phyloP scores from a whole-genome alignment of 495 filamentous ascomycete species.

The Cercophora sp. region DNA sequence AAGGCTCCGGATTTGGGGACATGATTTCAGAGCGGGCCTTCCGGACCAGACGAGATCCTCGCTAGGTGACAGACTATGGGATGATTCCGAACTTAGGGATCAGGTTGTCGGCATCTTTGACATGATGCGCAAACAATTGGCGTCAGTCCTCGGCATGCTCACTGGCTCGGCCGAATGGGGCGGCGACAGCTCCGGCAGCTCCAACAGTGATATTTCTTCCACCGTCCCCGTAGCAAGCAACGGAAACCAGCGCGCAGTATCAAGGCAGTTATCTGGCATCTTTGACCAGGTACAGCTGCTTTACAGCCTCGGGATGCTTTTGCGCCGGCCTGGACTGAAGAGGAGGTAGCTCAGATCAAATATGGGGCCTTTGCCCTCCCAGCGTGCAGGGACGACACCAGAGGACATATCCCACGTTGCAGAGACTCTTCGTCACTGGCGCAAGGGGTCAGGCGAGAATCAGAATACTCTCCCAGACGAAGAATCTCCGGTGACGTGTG shows the following conservation, averaged over 20 bases:
- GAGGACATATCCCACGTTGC: neutral
- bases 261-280: neutral
- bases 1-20: conserved; percentile 1
- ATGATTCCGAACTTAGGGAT: neutral
- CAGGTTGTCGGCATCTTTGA: neutral
- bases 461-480: neutral
- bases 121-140: neutral
- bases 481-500: neutral
- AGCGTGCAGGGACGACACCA: neutral
- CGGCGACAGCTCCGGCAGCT: no score
- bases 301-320: neutral
- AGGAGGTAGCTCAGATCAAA: neutral
- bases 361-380: neutral
- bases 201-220: no score
- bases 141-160: conserved; percentile 2
- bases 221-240: no score
- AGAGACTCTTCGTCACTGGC: neutral
- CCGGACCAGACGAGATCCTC: conserved; percentile 1
- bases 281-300: neutral
- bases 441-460: neutral
- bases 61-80: neutral
- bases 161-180: neutral
- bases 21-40: conserved; percentile 3
- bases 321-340: neutral
- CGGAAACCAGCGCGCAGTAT: neutral